phyloP scores from a whole-genome alignment of 345 rosid genomes.

The Arabis alpina region DNA sequence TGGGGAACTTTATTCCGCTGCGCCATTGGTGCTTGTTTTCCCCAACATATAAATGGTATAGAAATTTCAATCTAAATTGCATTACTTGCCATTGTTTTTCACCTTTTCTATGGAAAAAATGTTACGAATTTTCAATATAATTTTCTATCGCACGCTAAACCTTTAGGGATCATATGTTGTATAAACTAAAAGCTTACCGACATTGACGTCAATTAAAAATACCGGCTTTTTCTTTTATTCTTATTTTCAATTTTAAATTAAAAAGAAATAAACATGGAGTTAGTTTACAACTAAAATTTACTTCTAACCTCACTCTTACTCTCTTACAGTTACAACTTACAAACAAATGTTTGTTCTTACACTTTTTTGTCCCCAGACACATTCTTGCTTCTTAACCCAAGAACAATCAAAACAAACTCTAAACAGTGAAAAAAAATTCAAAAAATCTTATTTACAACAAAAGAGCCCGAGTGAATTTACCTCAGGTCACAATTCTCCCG shows the following conservation, averaged over 20 bases:
- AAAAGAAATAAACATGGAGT: constrained; percentile 9
- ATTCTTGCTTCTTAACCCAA: constrained; percentile 31
- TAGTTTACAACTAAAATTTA: constrained; percentile 29
- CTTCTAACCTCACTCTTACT: constrained; percentile 40
- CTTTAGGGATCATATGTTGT: no score
- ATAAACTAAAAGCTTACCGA: no score
- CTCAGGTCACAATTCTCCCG: constrained; percentile 52
- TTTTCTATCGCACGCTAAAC: no score
- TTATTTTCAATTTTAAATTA: background rate
- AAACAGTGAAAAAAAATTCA: constrained; percentile 4
- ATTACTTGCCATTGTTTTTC: no score
- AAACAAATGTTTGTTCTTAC: constrained; percentile 39
- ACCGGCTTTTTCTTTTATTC: background rate
- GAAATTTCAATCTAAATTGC: no score
- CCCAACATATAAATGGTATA: no score
- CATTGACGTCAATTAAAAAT: no score
- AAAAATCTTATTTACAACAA: constrained; percentile 37
- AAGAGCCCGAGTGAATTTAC: background rate
- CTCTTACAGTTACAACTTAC: constrained; percentile 34
- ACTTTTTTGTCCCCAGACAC: constrained; percentile 26
- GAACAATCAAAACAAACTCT: constrained; percentile 15
- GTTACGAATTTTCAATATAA: no score
- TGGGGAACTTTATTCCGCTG: no score
- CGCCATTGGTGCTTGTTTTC: no score
- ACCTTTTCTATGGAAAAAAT: no score